Evolutionary conservation across 768 basidiomycete genomes (phyloP).

Genomic region (Naematelia aurantialba): DNA sequence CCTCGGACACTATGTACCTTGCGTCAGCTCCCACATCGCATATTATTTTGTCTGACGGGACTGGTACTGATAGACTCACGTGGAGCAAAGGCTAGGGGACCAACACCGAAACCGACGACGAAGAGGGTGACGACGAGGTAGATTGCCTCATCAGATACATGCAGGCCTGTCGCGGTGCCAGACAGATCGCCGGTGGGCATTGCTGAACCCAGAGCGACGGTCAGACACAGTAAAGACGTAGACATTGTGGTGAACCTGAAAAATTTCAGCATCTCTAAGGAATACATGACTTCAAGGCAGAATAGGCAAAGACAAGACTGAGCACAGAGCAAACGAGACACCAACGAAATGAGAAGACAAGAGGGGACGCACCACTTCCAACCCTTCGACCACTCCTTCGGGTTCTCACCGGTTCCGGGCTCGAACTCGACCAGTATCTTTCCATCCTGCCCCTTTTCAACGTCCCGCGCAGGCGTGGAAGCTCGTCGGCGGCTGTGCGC

Average conservation of each 20-base stretch:
- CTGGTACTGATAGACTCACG: slow-evolving; percentile 12
- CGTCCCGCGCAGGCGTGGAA: neutral
- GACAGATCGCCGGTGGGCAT: slow-evolving; percentile 40
- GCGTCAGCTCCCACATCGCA: neutral
- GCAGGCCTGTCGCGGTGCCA: slow-evolving; percentile 25
- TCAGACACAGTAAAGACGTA: slow-evolving; percentile 33
- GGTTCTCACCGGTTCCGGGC: slow-evolving; percentile 22
- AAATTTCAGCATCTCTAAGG: neutral
- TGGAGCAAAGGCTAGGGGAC: slow-evolving; percentile 44
- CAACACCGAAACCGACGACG: slow-evolving; percentile 44
- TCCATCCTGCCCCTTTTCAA: slow-evolving; percentile 21
- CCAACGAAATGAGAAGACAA: no score
- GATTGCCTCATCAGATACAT: slow-evolving; percentile 30
- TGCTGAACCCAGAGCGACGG: slow-evolving; percentile 35
- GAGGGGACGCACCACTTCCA: slow-evolving; percentile 30
- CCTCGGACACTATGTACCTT: slow-evolving; percentile 20
- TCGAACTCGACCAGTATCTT: slow-evolving; percentile 28
- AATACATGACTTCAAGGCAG: no score
- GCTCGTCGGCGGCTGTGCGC: neutral
- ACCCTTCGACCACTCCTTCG: slow-evolving; percentile 24
- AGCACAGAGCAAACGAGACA: neutral
- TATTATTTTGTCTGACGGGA: no score
- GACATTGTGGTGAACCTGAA: slow-evolving; percentile 18
- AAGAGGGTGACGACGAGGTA: slow-evolving; percentile 31
- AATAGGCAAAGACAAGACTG: no score